phyloP scores from a whole-genome alignment of 108 stramenopile species.

The Pseudonitzschia multiseries region DNA sequence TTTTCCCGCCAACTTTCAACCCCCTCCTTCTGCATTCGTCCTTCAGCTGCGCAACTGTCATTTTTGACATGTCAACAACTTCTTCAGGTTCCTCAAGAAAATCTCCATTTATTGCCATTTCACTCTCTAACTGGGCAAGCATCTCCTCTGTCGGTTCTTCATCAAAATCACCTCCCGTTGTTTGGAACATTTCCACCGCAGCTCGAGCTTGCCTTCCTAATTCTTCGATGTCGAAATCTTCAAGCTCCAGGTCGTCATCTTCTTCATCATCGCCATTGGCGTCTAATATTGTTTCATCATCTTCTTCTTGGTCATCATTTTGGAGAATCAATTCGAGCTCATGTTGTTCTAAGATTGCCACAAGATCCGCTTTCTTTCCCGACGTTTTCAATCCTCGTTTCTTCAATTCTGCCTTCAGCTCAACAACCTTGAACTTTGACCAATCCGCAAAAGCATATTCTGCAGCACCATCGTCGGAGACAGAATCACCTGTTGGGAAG shows the following conservation, averaged over 20 bases:
- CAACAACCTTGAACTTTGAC: conserved; percentile 20
- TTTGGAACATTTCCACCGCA: conserved; percentile 35
- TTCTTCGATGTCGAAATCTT: conserved; percentile 35
- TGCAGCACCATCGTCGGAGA: neutral
- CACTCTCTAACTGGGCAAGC: conserved; percentile 26
- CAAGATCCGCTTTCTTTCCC: conserved; percentile 31
- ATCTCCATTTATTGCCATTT: conserved; percentile 22
- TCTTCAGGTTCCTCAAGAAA: conserved; percentile 1
- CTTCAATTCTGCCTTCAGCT: conserved; percentile 16
- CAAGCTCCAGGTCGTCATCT: conserved; percentile 15
- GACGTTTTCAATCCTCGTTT: conserved; percentile 20
- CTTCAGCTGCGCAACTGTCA: conserved; percentile 50
- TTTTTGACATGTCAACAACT: neutral
- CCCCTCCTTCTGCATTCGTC: conserved; percentile 44
- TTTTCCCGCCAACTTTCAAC: conserved; percentile 47
- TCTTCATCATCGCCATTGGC: neutral
- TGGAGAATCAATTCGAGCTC: conserved; percentile 8
- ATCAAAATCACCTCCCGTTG: conserved; percentile 8
- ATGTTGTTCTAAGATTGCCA: conserved; percentile 17
- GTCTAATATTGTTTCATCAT: neutral
- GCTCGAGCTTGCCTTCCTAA: conserved; percentile 43
- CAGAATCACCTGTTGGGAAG: neutral
- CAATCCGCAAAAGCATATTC: conserved; percentile 9
- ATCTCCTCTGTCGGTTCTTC: conserved; percentile 45
- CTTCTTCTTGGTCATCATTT: conserved; percentile 14